Evolutionary conservation across 768 basidiomycete genomes (phyloP).

Genomic region (Grammothele lineata): DNA sequence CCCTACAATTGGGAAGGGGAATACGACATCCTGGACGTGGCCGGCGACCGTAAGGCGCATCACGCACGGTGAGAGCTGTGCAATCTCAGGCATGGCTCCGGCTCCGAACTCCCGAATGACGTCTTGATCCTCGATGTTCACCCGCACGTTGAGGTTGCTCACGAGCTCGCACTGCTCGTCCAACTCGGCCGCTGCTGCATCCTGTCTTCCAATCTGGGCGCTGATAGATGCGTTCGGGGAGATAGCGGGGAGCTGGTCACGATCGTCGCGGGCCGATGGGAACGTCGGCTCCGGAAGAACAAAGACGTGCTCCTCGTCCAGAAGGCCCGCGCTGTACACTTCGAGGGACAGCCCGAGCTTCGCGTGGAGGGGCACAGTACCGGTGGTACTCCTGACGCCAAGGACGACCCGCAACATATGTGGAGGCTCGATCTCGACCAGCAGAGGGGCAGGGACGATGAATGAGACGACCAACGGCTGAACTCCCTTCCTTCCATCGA

Average conservation of each 20-base stretch:
- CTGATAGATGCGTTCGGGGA: neutral
- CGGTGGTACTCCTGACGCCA: conserved; percentile 26
- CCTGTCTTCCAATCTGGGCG: conserved; percentile 15
- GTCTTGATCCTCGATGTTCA: conserved; percentile 9
- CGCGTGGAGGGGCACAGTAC: conserved; percentile 21
- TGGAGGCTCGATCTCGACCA: conserved; percentile 18
- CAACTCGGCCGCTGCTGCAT: conserved; percentile 15
- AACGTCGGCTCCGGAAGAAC: conserved; percentile 20
- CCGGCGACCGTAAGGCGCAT: conserved; percentile 29
- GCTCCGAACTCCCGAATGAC: conserved; percentile 10
- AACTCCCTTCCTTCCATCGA: conserved; percentile 11
- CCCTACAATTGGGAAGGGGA: conserved; percentile 42
- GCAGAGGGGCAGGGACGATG: conserved; percentile 24
- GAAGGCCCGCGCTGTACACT: conserved; percentile 18
- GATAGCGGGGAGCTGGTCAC: neutral
- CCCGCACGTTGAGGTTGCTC: neutral
- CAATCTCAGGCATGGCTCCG: conserved; percentile 9
- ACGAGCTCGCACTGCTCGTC: conserved; percentile 18
- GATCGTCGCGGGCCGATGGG: no score
- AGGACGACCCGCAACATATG: neutral
- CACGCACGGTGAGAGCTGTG: conserved; percentile 29
- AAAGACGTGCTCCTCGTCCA: conserved; percentile 18
- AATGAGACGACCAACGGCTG: conserved; percentile 18
- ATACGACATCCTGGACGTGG: conserved; percentile 28
- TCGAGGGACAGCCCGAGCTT: conserved; percentile 9